A percentile compares a stretch with the other conserved stretches of the same genome.
These are phyloP conservation scores for Pyricularia grisea DNA, from an alignment of 2,329 filamentous ascomycete species.

Conservation along the genomic window DNA sequence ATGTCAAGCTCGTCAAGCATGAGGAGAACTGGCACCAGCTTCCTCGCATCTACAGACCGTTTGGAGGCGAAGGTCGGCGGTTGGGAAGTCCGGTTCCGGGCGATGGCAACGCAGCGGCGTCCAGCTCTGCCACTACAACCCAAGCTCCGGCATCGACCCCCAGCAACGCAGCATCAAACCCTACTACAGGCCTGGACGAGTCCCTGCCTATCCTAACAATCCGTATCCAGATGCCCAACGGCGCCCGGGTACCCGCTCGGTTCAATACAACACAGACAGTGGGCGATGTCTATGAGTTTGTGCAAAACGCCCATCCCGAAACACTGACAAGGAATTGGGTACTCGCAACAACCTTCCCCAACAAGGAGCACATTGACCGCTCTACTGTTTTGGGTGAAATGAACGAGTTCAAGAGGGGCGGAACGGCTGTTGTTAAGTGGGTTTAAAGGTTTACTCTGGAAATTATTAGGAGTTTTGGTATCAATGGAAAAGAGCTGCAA, in stretches of 20 bases:
- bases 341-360: slow-evolving; percentile 74
- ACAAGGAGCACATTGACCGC: slow-evolving; percentile 68
- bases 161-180: slow-evolving; percentile 16
- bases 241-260: slow-evolving; percentile 64
- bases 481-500: neutral
- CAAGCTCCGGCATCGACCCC: slow-evolving; percentile 21
- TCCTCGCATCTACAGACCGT: slow-evolving; percentile 69
- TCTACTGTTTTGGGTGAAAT: slow-evolving; percentile 47
- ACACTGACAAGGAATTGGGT: slow-evolving; percentile 56
- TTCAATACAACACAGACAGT: slow-evolving; percentile 77
- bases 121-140: slow-evolving; percentile 22
- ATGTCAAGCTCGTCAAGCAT: slow-evolving; percentile 70
- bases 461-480: neutral
- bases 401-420: slow-evolving; percentile 56
- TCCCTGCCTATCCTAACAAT: slow-evolving; percentile 60
- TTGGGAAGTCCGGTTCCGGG: slow-evolving; percentile 72
- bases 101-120: slow-evolving; percentile 17
- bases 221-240: slow-evolving; percentile 71
- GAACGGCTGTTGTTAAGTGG: slow-evolving; percentile 57
- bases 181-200: slow-evolving; percentile 42
- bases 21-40: slow-evolving; percentile 64
- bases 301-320: slow-evolving; percentile 52
- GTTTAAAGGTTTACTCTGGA: slow-evolving; percentile 13
- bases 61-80: slow-evolving; percentile 60
- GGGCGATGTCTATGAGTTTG: slow-evolving; percentile 68